Conservation (phyloP, 1,284 basidiomycete genomes). For the Filobasidium uniguttulatum region DNA sequence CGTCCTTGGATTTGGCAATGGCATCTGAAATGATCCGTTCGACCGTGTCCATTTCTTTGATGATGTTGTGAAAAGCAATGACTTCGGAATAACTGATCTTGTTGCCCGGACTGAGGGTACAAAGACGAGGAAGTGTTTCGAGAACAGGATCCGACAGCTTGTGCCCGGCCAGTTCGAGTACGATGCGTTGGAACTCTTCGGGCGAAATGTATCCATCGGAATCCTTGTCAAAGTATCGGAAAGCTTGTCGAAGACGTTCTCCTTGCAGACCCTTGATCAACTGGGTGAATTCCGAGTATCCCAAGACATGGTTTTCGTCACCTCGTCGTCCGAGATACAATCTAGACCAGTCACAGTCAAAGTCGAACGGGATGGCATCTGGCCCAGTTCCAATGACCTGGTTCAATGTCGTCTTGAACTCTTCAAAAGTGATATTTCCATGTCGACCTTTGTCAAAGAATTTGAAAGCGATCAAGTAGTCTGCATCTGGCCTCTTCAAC, state of each 20-base stretch:
- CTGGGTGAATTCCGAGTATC: constrained; percentile 83
- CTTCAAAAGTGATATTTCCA: constrained; percentile 76
- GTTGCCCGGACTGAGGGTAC: constrained; percentile 69
- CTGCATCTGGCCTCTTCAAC: constrained; percentile 56
- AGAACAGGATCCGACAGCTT: constrained; percentile 84
- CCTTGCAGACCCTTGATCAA: constrained; percentile 94
- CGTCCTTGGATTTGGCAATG: constrained; percentile 76
- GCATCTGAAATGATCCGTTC: constrained; percentile 52
- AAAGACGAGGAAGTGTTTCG: constrained; percentile 74
- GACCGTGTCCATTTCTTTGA: constrained; percentile 87
- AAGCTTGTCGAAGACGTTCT: constrained; percentile 83
- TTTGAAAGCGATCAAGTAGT: constrained; percentile 90
- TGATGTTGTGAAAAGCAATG: constrained; percentile 86
- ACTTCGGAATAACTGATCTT: constrained; percentile 90
- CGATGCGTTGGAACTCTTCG: constrained; percentile 83
- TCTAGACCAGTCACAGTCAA: constrained; percentile 90
- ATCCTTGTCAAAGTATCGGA: constrained; percentile 74
- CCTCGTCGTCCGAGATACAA: constrained; percentile 83
- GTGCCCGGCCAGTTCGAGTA: constrained; percentile 84
- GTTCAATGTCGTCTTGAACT: constrained; percentile 80
- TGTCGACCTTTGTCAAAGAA: constrained; percentile 87
- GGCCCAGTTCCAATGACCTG: constrained; percentile 49
- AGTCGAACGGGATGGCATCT: constrained; percentile 82
- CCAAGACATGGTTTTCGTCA: constrained; percentile 60
- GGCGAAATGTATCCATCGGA: constrained; percentile 82